Conservation (phyloP, 257 asterid genomes). For the Nicotiana noctiflora region DNA sequence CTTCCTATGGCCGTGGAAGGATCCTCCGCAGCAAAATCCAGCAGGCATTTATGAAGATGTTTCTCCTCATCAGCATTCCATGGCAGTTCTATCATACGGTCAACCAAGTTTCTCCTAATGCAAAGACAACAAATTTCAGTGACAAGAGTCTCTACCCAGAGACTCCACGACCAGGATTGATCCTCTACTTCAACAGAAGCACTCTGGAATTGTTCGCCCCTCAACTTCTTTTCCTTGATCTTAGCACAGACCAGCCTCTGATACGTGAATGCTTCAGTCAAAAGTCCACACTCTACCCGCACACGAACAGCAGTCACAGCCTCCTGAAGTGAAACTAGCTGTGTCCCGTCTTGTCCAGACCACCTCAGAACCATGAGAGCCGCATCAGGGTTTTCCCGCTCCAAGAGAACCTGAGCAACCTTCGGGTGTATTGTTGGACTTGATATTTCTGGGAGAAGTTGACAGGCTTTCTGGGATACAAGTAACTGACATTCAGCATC, state of each 20-base stretch:
- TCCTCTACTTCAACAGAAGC: constrained; percentile 36
- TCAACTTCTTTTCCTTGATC: constrained; percentile 54
- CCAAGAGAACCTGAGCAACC: constrained; percentile 65
- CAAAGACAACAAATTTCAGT: constrained; percentile 87
- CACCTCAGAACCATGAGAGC: constrained; percentile 89
- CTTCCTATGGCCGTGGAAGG: constrained; percentile 66
- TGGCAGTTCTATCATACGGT: constrained; percentile 87
- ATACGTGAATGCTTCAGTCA: constrained; percentile 90
- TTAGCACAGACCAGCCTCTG: constrained; percentile 70
- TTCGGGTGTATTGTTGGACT: constrained; percentile 75
- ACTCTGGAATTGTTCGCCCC: constrained; percentile 17
- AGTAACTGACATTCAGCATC: constrained; percentile 6
- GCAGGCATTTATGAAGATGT: constrained; percentile 69
- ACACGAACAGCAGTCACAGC: constrained; percentile 83
- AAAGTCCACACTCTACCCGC: constrained; percentile 85
- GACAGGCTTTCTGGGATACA: constrained; percentile 64
- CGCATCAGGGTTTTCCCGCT: constrained; percentile 88
- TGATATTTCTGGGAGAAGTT: constrained; percentile 88
- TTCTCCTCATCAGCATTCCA: constrained; percentile 92
- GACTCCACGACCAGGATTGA: constrained; percentile 38
- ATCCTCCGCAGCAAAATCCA: constrained; percentile 59
- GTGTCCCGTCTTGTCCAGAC: constrained; percentile 74
- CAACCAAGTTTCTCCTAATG: constrained; percentile 66
- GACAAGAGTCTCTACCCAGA: constrained; percentile 77
- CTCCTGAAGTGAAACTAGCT: constrained; percentile 61